Evolutionary conservation across 139 green algal genomes (phyloP), one percentile per base, ranked within the genome.

Genomic region (Chlorella sorokiniana): DNA sequence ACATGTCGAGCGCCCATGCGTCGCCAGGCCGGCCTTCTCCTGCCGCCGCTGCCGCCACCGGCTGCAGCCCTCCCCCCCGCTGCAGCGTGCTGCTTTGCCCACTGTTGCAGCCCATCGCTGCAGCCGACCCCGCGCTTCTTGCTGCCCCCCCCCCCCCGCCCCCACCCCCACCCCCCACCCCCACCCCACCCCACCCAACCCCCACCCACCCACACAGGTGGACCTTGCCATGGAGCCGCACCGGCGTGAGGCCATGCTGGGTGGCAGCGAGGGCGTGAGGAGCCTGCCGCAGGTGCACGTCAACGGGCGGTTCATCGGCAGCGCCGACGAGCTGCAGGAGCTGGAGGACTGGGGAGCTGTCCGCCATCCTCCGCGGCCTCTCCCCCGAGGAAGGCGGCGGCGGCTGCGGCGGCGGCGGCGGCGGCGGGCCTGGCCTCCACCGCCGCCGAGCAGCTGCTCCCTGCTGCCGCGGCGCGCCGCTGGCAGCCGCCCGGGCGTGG

Each of bases 201-300:
- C 20, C 4, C 31, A 29, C 62, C 35, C 18, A 38, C 38, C 9
- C 35, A 8, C 56, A 9, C 89, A 94, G 90, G 83, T 94, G 0
- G 91, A 94, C 59, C 78, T 94, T 7, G 72, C 91, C 18, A 59
- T 63, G 37, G 62, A 83, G 9, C 84, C 86, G 1, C 27, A 79
- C 2, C 63, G 80, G 0, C 73, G 91, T 9, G 40, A 51, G 31
- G 79, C 83, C 35, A 93, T 93, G 89, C 62, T 90, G 11, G 52
- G 41, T 6, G 80, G 56, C 41, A 91, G 86, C 70, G 68, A 86
- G 41, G 75, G 76, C 31, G n/a, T 68, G 27, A 61, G 14, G 0
- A 69, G 35, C 10, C 75, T 94, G 18, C 91, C 91, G 40, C 91
- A 94, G 76, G 56, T 94, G 67, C 91, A 94, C 85, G 83, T 91